A percentile compares a stretch with the other conserved stretches of the same genome.
Conservation (phyloP, 768 basidiomycete species). For the Tulasnella sp. region DNA sequence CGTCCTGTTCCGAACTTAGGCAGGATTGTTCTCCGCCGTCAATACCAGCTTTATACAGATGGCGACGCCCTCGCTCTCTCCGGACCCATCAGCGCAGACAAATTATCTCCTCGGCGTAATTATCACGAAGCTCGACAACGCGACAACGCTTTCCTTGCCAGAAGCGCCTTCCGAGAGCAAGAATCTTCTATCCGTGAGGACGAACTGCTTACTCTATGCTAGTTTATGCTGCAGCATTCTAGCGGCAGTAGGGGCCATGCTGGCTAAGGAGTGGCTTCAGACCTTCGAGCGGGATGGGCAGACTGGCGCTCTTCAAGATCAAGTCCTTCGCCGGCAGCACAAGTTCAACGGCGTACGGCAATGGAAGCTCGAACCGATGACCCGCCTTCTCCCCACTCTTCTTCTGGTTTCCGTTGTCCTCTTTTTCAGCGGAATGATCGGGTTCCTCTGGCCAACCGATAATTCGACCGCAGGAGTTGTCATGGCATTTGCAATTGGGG, state of each 20-base stretch:
- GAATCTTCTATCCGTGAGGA: not conserved
- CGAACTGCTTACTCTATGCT: slow-evolving; percentile 9
- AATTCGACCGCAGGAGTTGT: not conserved
- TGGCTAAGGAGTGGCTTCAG: slow-evolving; percentile 20
- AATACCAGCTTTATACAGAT: not conserved
- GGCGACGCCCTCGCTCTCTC: too few species aligned
- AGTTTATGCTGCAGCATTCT: slow-evolving; percentile 16
- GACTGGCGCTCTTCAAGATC: not conserved
- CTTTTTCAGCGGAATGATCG: slow-evolving; percentile 8
- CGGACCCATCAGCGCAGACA: not conserved
- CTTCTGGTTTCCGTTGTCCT: slow-evolving; percentile 6
- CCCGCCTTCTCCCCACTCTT: not conserved
- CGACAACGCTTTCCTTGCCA: not conserved
- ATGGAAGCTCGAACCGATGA: not conserved
- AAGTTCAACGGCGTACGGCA: slow-evolving; percentile 18
- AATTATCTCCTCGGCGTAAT: slow-evolving; percentile 16
- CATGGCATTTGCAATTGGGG: not conserved
- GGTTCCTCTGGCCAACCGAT: slow-evolving; percentile 11
- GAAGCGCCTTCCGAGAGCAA: not conserved
- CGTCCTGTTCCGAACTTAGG: not conserved
- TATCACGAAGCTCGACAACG: not conserved
- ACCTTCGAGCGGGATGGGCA: not conserved
- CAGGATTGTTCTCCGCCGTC: slow-evolving; percentile 22
- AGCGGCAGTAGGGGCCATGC: slow-evolving; percentile 5
- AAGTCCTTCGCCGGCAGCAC: not conserved